Evolutionary conservation across 2,329 filamentous ascomycete species (phyloP).

Genomic region (Diaporthe sp.): DNA sequence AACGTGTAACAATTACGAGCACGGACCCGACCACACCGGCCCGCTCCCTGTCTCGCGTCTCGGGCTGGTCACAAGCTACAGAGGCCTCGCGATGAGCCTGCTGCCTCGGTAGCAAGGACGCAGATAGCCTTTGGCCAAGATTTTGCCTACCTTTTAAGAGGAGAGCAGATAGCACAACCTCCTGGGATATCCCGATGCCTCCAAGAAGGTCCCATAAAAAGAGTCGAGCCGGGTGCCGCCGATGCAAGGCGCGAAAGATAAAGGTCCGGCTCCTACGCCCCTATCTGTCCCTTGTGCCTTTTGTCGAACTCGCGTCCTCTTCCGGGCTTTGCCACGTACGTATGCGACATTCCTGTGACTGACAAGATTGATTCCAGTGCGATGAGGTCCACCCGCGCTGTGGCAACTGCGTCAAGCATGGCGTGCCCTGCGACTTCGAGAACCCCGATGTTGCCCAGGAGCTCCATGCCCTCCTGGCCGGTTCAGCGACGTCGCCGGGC

Average conservation of each 20-base stretch:
- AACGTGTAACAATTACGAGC: not conserved
- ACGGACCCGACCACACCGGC: not conserved
- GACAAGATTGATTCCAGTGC: slow-evolving; percentile 54
- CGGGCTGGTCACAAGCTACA: slow-evolving; percentile 1
- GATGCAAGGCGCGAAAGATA: slow-evolving; percentile 76
- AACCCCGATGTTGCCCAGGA: slow-evolving; percentile 59
- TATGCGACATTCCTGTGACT: not conserved
- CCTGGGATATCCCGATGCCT: slow-evolving; percentile 58
- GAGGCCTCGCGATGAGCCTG: slow-evolving; percentile 25
- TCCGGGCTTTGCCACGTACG: not conserved
- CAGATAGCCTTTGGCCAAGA: slow-evolving; percentile 16
- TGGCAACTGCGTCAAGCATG: slow-evolving; percentile 75
- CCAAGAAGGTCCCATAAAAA: slow-evolving; percentile 77
- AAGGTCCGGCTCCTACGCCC: slow-evolving; percentile 59
- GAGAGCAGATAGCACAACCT: not conserved
- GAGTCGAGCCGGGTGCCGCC: slow-evolving; percentile 72
- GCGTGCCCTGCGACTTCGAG: slow-evolving; percentile 74
- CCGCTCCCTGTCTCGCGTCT: slow-evolving; percentile 3
- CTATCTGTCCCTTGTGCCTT: not conserved
- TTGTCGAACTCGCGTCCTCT: not conserved
- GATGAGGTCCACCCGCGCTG: slow-evolving; percentile 74
- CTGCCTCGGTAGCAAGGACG: slow-evolving; percentile 28
- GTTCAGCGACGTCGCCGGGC: slow-evolving; percentile 25
- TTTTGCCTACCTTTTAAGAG: not conserved
- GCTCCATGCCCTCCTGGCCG: slow-evolving; percentile 49